Evolutionary conservation across 2,329 filamentous ascomycete genomes (phyloP).

Genomic region (Colletotrichum sp.): DNA sequence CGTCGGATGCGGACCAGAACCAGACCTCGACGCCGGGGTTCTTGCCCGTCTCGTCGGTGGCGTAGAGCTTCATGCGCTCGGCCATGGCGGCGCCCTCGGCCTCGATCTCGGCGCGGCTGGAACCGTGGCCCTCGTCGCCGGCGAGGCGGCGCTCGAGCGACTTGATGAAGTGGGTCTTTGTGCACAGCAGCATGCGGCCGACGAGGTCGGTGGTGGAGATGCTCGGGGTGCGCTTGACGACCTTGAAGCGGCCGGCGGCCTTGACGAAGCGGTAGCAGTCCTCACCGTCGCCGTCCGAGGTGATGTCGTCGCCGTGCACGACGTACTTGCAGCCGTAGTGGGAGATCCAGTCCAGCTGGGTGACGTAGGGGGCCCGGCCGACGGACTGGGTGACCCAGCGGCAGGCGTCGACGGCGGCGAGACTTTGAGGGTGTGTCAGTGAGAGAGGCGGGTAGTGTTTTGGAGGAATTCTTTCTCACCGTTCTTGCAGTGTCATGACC

Average conservation of each 20-base stretch:
- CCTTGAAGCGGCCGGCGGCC: conserved; percentile 89
- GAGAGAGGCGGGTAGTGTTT: not conserved
- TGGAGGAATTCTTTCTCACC: conserved; percentile 50
- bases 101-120: conserved; percentile 65
- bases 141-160: conserved; percentile 73
- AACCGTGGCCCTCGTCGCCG: conserved; percentile 76
- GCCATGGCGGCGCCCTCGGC: conserved; percentile 71
- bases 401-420: conserved; percentile 91
- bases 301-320: conserved; percentile 96
- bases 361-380: conserved; percentile 91
- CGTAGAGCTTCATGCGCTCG: conserved; percentile 82
- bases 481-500: conserved; percentile 92
- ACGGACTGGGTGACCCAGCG: conserved; percentile 90
- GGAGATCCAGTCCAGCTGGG: conserved; percentile 88
- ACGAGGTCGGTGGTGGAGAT: conserved; percentile 99
- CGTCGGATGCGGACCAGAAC: conserved; percentile 73
- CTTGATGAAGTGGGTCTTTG: conserved; percentile 90
- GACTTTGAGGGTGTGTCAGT: conserved; percentile 47
- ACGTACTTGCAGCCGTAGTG: conserved; percentile 97
- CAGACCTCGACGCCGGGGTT: conserved; percentile 83
- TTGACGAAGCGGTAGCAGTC: conserved; percentile 99
- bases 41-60: conserved; percentile 82
- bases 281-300: conserved; percentile 88
- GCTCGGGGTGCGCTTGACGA: conserved; percentile 93
- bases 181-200: conserved; percentile 95